phyloP scores from a whole-genome alignment of 2,329 filamentous ascomycete genomes.

The Zymoseptoria crescenta region DNA sequence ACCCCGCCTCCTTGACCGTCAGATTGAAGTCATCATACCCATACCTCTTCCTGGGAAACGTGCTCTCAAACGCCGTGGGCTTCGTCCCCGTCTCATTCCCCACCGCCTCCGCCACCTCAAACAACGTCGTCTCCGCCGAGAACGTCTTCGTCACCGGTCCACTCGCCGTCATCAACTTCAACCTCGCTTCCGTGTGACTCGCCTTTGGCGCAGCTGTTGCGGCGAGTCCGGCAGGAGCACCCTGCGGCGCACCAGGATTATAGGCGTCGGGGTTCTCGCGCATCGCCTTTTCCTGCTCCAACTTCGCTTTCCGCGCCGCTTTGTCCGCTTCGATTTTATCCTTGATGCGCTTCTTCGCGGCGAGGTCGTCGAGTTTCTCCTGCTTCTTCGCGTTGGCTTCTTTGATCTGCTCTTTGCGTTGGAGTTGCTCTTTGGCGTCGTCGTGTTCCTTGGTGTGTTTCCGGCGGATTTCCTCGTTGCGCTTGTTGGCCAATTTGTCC shows the following conservation, averaged over 20 bases:
- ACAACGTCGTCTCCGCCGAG: slow-evolving; percentile 81
- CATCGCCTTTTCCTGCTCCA: slow-evolving; percentile 75
- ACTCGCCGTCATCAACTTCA: slow-evolving; percentile 68
- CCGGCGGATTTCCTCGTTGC: slow-evolving; percentile 75
- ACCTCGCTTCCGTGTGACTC: slow-evolving; percentile 69
- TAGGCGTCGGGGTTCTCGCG: slow-evolving; percentile 64
- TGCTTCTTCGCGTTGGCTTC: slow-evolving; percentile 77
- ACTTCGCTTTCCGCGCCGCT: slow-evolving; percentile 75
- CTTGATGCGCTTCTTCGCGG: slow-evolving; percentile 81
- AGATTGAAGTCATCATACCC: slow-evolving; percentile 67
- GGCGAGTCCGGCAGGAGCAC: slow-evolving; percentile 34
- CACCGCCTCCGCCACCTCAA: slow-evolving; percentile 77
- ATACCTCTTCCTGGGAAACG: slow-evolving; percentile 79
- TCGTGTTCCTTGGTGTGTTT: slow-evolving; percentile 87
- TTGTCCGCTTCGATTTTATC: slow-evolving; percentile 94
- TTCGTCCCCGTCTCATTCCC: slow-evolving; percentile 60
- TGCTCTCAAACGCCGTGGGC: slow-evolving; percentile 73
- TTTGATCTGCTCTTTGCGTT: slow-evolving; percentile 84
- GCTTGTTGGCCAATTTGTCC: slow-evolving; percentile 75
- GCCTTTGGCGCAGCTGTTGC: slow-evolving; percentile 40
- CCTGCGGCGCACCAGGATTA: slow-evolving; percentile 38
- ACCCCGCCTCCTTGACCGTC: slow-evolving; percentile 83
- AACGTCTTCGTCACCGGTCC: slow-evolving; percentile 84
- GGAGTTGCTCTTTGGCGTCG: slow-evolving; percentile 81
- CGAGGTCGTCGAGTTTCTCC: slow-evolving; percentile 78